Base-by-base conservation (phyloP, 768 basidiomycete species). In the Hypholoma sublateritium region DNA sequence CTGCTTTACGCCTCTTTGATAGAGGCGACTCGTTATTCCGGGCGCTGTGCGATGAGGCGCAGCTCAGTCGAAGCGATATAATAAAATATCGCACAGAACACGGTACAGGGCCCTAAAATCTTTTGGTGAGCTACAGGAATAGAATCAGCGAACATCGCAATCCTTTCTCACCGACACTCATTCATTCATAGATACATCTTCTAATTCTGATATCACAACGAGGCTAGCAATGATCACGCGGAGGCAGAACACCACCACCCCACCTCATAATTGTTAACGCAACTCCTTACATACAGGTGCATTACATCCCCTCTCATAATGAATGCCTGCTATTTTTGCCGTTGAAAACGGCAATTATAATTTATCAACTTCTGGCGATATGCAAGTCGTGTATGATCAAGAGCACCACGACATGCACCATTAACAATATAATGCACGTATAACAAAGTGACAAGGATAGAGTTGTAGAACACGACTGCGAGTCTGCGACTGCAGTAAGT, bases 21-120 rank as follows among this genome's bases (percentile, higher is more conserved):
- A 78, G 77, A 56, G 72, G 78, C 49, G 76, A 77, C 53, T 89
- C 87, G 1, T 84, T 89, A 50, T 90, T 90, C 77, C 77, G 87
- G 17, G 81, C 82, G 3, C 78, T 89, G 22, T 91, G 89, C 64
- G 75, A 87, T 52, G 85, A 88, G 63, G 86, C 86, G 6, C 78
- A 77, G 58, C 69, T 89, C 16, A 71, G 74, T 13, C 71, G 85
- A 39, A 70, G 72, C 25, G 85, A 85, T 67, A 87, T 89, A 52
- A 55, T 84, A 22, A 76, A 78, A 49, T 83, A 87, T 37, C 69
- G 74, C 17, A 66, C 67, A 36, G 74, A 76, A 21, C 69, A 75
- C 56, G 57, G 14, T 36, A 32, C 44, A 34, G 42, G 42, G 17
- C 25, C 28, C 5, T 32, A 44, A 22, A 34, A 6, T 34, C 16